phyloP scores from a whole-genome alignment of 257 asterid species.

The Fraxinus americana region DNA sequence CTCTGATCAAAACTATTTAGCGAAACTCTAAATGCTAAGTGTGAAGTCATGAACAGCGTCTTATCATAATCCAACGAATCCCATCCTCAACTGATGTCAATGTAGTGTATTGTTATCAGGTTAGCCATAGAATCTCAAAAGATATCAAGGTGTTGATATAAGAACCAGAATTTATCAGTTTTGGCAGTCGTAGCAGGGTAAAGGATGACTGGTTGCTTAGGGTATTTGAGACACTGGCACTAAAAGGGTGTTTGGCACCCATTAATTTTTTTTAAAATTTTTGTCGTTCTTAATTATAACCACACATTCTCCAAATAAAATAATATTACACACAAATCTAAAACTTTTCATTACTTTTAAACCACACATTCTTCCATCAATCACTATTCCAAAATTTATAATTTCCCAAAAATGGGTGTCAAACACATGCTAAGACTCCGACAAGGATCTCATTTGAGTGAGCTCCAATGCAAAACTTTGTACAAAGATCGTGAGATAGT shows the following conservation, averaged over 20 bases:
- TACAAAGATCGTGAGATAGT: slow-evolving; percentile 11
- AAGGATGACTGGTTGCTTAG: not conserved
- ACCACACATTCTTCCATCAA: too few relatives aligned
- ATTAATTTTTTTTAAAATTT: too few relatives aligned
- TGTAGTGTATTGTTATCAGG: not conserved
- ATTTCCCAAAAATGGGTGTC: too few relatives aligned
- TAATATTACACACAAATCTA: too few relatives aligned
- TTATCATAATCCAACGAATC: not conserved
- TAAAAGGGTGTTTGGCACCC: not conserved
- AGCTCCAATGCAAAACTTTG: not conserved
- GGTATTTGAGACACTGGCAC: not conserved
- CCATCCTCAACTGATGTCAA: not conserved
- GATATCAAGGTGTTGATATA: not conserved
- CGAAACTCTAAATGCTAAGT: slow-evolving; percentile 8
- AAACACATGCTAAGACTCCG: not conserved
- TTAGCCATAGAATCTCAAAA: not conserved
- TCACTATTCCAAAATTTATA: too few relatives aligned
- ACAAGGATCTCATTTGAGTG: not conserved
- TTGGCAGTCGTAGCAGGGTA: not conserved
- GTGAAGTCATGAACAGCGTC: not conserved
- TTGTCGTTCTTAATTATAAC: too few relatives aligned
- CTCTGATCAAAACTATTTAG: not conserved
- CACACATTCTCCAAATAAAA: too few relatives aligned
- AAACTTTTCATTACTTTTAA: too few relatives aligned
- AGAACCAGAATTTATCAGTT: not conserved